Percentiles rank a stretch among this genome's conserved stretches.
phyloP scores from a whole-genome alignment of 2,329 filamentous ascomycete species.

The Diaporthe nobilis region DNA sequence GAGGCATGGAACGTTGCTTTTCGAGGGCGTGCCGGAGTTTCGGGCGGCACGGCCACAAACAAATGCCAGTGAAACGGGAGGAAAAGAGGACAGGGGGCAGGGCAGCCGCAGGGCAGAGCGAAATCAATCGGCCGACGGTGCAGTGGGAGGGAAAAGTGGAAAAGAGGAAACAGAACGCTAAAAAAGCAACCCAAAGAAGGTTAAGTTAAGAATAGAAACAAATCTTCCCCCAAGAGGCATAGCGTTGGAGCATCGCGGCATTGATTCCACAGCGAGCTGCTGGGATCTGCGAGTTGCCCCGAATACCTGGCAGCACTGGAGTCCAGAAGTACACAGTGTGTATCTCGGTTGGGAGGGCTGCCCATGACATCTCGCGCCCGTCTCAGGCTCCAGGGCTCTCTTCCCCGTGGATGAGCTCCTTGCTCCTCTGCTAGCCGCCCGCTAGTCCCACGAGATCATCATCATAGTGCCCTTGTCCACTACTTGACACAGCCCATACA shows the following conservation, averaged over 20 bases:
- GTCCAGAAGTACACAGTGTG: conserved; percentile 39
- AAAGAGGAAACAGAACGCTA: conserved; percentile 31
- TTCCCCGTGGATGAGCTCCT: conserved; percentile 27
- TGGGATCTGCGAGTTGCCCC: conserved; percentile 37
- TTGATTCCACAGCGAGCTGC: conserved; percentile 34
- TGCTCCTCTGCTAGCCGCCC: conserved; percentile 19
- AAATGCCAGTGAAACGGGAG: conserved; percentile 27
- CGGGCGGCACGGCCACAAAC: conserved; percentile 32
- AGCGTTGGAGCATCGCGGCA: conserved; percentile 30
- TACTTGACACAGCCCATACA: conserved; percentile 21
- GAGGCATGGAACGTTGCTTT: conserved; percentile 37
- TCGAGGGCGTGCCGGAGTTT: conserved; percentile 22
- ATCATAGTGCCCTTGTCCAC: conserved; percentile 1
- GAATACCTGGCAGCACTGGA: conserved; percentile 10
- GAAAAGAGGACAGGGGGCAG: conserved; percentile 18
- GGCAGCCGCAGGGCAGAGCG: conserved; percentile 17
- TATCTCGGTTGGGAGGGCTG: neutral
- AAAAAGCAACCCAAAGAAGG: conserved; percentile 42
- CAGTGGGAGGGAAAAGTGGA: conserved; percentile 29
- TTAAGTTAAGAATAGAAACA: conserved; percentile 42
- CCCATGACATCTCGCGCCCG: conserved; percentile 14
- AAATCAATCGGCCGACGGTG: conserved; percentile 35
- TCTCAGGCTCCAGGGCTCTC: conserved; percentile 9
- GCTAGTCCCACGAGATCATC: conserved; percentile 19
- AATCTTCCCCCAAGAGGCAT: conserved; percentile 13